phyloP scores from a whole-genome alignment of 208 protist genomes.

The Borovskyia barvae region DNA sequence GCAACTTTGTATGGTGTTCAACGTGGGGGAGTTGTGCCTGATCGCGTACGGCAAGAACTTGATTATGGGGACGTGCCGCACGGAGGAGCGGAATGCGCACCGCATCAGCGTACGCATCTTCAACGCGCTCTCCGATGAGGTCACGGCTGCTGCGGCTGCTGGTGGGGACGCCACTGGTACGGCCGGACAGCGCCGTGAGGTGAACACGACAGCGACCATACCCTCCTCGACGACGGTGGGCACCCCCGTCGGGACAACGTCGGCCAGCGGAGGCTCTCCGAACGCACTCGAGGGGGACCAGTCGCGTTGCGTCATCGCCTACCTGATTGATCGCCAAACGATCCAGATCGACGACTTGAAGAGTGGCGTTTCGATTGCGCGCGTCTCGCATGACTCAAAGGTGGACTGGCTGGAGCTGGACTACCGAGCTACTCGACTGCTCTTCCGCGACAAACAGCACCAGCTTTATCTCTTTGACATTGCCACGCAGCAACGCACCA shows the following conservation, averaged over 20 bases:
- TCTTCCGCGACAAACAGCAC: slow-evolving; percentile 96
- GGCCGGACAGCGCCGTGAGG: slow-evolving; percentile 27
- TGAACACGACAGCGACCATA: slow-evolving; percentile 19
- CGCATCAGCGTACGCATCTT: slow-evolving; percentile 92
- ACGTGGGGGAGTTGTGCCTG: slow-evolving; percentile 94
- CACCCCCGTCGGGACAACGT: neutral
- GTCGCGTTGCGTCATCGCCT: slow-evolving; percentile 92
- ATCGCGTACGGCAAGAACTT: slow-evolving; percentile 97
- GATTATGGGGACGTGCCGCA: slow-evolving; percentile 94
- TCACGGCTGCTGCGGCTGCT: neutral
- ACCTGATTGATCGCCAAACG: slow-evolving; percentile 95
- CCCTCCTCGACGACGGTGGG: neutral
- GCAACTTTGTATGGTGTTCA: slow-evolving; percentile 96
- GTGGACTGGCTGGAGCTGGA: slow-evolving; percentile 98
- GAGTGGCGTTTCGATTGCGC: slow-evolving; percentile 79
- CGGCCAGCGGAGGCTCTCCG: neutral
- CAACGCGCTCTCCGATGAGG: slow-evolving; percentile 33
- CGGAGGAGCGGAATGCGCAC: slow-evolving; percentile 95
- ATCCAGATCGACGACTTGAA: slow-evolving; percentile 94
- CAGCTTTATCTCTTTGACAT: slow-evolving; percentile 95
- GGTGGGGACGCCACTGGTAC: neutral
- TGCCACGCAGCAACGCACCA: slow-evolving; percentile 77
- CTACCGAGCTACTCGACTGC: slow-evolving; percentile 89
- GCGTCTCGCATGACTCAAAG: slow-evolving; percentile 89
- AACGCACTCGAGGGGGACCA: slow-evolving; percentile 18